A percentile compares a stretch with the other conserved stretches of the same genome.
These are phyloP conservation scores for sweet orange (Citrus sinensis) DNA, from an alignment of 345 rosid genomes.

Conservation along the genomic window DNA sequence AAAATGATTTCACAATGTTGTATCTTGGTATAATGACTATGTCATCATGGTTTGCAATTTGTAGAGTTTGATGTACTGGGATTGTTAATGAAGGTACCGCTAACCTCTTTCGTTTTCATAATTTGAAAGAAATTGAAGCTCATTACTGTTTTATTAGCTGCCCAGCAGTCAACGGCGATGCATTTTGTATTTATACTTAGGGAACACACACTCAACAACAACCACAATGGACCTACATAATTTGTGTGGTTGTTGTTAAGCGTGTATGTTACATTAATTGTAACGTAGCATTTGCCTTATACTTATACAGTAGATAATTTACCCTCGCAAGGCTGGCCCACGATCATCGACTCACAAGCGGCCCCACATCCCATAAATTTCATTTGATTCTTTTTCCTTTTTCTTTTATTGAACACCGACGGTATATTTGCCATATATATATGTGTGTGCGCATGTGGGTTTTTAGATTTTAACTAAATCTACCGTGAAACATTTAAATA, in stretches of 20 bases:
- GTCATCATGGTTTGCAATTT: conserved; percentile 4
- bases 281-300: too few species aligned
- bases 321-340: too few species aligned
- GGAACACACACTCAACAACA: too few species aligned
- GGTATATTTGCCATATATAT: too few species aligned
- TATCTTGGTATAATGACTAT: neutral
- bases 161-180: too few species aligned
- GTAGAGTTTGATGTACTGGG: neutral
- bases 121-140: neutral
- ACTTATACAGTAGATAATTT: accelerated
- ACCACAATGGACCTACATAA: too few species aligned
- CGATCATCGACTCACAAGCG: too few species aligned
- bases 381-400: neutral
- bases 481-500: too few species aligned
- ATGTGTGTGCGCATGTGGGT: accelerated
- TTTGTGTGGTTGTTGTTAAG: too few species aligned
- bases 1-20: neutral
- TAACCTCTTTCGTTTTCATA: neutral
- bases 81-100: neutral
- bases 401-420: neutral
- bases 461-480: too few species aligned
- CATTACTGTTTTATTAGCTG: neutral
- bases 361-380: neutral
- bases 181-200: too few species aligned
- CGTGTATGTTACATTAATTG: too few species aligned